These are phyloP conservation scores for Candolleomyces eurysporus DNA, from an alignment of 768 basidiomycete genomes.

Conservation along the genomic window DNA sequence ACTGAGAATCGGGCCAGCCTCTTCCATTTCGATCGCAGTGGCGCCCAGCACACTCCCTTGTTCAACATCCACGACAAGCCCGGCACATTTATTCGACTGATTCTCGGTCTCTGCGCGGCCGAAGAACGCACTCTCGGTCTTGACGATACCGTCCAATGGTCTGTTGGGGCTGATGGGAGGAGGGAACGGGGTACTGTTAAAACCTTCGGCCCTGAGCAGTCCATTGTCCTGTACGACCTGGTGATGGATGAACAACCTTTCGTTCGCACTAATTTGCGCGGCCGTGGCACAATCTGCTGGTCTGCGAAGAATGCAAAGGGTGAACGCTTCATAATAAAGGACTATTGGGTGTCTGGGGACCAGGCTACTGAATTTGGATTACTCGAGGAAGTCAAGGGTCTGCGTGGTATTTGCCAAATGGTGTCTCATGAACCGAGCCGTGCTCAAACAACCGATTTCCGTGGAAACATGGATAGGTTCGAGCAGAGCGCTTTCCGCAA, in stretches of 20 bases:
- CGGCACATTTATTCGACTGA: background rate
- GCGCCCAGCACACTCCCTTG: background rate
- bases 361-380: no score
- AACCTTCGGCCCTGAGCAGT: no score
- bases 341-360: background rate
- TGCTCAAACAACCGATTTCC: no score
- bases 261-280: background rate
- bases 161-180: background rate
- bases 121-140: background rate
- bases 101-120: background rate
- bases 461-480: no score
- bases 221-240: background rate
- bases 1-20: background rate
- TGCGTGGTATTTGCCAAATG: no score
- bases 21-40: background rate
- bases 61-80: background rate
- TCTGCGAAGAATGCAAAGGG: background rate
- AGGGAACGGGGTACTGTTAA: no score
- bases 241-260: background rate
- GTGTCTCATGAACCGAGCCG: no score
- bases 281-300: background rate
- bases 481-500: no score
- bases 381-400: no score
- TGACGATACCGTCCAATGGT: slow-evolving; percentile 3
- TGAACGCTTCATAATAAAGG: background rate